Base-by-base conservation (phyloP, 352 stramenopile species). In the Albugo candida region DNA sequence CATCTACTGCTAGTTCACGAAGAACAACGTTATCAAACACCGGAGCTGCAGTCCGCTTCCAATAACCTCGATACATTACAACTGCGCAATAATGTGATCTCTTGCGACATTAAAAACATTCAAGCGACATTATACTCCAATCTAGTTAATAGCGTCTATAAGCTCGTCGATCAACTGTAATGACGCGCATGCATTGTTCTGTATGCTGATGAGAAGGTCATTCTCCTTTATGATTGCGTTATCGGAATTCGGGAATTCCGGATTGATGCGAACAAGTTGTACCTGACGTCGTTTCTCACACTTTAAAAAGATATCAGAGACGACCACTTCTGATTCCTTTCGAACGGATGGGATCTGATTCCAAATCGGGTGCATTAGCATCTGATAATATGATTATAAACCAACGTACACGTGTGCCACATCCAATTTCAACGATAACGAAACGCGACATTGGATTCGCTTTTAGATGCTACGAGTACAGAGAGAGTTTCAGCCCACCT, bases 391-490 rank as follows among this genome's bases (percentile, higher is more conserved):
- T 43, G 17, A 43, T 43, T 21, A 19, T 19, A 43, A 8, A 21
- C 3, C 17, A 43, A 19, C 61, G 41, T 63, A 85, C 73, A 48
- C 70, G 60, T 18, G 63, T 79, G 47, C 78, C 78, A 43, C 78
- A 91, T 36, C 78, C 78, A 19, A 91, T 91, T 47, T 91, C 78
- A 16, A 91, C 60, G 17, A 91, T 70, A 6, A 87, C 74, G 2
- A 91, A 56, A 12, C 64, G 68, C 17, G 81, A 47, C 1, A 53
- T 57, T 13, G 70, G 60, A 45, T 87, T 53, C 8, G 81, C 57
- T 34, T 84, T 43, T 13, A 91, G 59, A 60, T 85, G 80, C 77
- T 91, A 49, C 38, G 19, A 19, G 17, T 24, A 10, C 3, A 3
- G 3, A 43, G 24, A 27, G 42, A 12, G 41, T 16, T 47, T 47